Base-by-base conservation (phyloP, 441 rosid species). In the Macaranga tanarius region DNA sequence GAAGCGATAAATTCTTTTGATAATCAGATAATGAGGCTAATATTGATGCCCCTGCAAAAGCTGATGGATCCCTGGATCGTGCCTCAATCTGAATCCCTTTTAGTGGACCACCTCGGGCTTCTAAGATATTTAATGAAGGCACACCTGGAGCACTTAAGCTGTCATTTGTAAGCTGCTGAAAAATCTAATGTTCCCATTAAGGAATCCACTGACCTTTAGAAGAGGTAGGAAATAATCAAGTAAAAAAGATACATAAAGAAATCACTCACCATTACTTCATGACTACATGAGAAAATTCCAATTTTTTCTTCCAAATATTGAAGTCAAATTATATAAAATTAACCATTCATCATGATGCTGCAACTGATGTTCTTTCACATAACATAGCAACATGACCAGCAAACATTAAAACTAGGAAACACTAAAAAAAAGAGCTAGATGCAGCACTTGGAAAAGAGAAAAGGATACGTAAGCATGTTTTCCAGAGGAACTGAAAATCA, bases 381-480 rank as follows among this genome's bases (percentile, higher is more conserved):
- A 45, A 57, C 45, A 20, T 26, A 57, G 67, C 2, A 13, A 28
- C 59, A 65, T 38, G 20, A 44, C 63, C 10, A 65, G 20, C 40
- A 52, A 9, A 34, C 50, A 65, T 20, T 28, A 25, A 31, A 15
- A 52, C 31, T 44, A 62, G 17, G 64, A 58, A 31, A 26, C 66
- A 51, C 40, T 4, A 19, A 52, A 62, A 60, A 45, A 45, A 22
- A 26, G 44, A 3, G 34, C 47, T 10, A 31, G 50, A 23, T 64
- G 10, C 47, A 26, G 47, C 19, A 74, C 25, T 48, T 22, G 67
- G 63, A 51, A 44, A 64, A 69, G 28, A 47, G 57, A n/a, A 72
- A 87, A 96, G 98, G 99, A 96, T 96, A 96, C 99, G 73, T 96
- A 96, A 75, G 99, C 88, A 85, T 96, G 96, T 79, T 86, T 89